Evolutionary conservation across 225 moss, liverwort and hornwort species (phyloP), one percentile per base, ranked within the genome.

Genomic region (Neckera pumila): DNA sequence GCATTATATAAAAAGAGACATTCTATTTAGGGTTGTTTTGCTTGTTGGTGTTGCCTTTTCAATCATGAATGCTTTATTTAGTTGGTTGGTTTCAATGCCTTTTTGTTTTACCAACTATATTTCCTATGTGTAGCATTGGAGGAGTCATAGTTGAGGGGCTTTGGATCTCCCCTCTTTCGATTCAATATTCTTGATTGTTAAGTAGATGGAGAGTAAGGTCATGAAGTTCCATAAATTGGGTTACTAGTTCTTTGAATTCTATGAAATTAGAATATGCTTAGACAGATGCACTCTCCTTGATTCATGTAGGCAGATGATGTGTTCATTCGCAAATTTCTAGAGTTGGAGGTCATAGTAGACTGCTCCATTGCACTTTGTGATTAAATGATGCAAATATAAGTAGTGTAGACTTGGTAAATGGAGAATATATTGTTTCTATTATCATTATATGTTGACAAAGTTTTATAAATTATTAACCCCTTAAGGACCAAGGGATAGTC

Each of bases 281-380:
- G 6, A 25, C 18, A 40, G 9, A 70, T 40, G 23, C 5, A 21
- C 6, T 72, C 5, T 42, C 43, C 12, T 67, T 16, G 14, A n/a
- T n/a, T n/a, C n/a, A n/a, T n/a, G n/a, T n/a, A n/a, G n/a, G 13
- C 25, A 15, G 42, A 71, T 43, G 26, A 43, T 72, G 25, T 42
- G 7, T n/a, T n/a, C 12, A 21, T 21, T 9, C 2, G 47, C n/a
- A 67, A n/a, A 67, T n/a, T 67, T 67, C 0, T 21, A 0, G 21
- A n/a, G 21, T 0, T 11, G 0, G 7, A n/a, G 4, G 4, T 67
- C 1, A n/a, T 2, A 20, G 3, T n/a, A 3, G n/a, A n/a, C 1
- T 36, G 1, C 6, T 36, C 20, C 3, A 66, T 67, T n/a, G 21
- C 0, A 0, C 6, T n/a, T n/a, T 1, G 0, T 67, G 4, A 67